Evolutionary conservation across 2,329 filamentous ascomycete species (phyloP), one percentile per base, ranked within the genome.

Genomic region (Epichloe scottii): DNA sequence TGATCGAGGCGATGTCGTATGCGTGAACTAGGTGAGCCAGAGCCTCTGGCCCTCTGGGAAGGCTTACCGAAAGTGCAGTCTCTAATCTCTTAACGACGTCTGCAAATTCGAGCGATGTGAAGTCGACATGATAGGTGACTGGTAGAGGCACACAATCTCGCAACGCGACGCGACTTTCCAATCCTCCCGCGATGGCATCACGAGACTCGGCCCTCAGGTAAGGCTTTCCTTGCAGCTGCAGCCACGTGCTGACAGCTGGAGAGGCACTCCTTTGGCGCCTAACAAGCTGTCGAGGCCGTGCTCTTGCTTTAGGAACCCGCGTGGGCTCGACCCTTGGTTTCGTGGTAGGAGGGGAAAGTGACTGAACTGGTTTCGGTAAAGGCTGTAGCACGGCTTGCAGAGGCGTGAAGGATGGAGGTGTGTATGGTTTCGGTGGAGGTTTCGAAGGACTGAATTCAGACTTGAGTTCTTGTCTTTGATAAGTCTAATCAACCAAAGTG

Each of bases 101-200:
- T 30, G 51, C 49, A 8, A 71, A 56, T 52, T 77, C 74, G 1
- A 66, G 60, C 0, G 53, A 42, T 0, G 64, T 63, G 41, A 77
- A 76, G 56, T 76, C 75, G 6, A 74, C 71, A 53, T 77, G 75
- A 17, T 73, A 57, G n/a, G 49, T 41, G 14, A 52, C 10, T 8
- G 54, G 54, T 12, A 51, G 38, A 33, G 50, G 41, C 21, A 53
- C 19, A 7, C 49, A 41, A 17, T 54, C 50, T 10, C 19, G 49
- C 39, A 40, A 34, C 4, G 46, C 51, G 35, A 59, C 17, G 1
- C 48, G 48, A 3, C 48, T 48, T 34, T 49, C 53, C 21, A 57
- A 44, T 3, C 66, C 63, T 15, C 51, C 56, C 10, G 55, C 54
- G 40, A 68, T 65, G 0, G 56, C 53, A n/a, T 60, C 54, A 14